Conservation (phyloP, 257 asterid genomes). For the Parsonsia alboflavescens region DNA sequence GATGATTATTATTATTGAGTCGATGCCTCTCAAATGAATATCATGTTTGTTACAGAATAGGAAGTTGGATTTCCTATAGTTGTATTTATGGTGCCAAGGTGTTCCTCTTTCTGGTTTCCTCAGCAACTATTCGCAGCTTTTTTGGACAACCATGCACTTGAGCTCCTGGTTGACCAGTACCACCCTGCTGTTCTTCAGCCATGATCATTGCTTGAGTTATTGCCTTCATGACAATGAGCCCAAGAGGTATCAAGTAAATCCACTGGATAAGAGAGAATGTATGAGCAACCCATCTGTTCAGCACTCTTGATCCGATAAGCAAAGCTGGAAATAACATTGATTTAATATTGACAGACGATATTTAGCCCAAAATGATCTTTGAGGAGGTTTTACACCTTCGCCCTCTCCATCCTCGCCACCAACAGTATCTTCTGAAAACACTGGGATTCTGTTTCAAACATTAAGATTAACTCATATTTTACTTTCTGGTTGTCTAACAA, state of each 20-base stretch:
- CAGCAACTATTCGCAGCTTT: too few relatives aligned
- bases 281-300: neutral
- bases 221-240: conserved; percentile 88
- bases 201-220: conserved; percentile 91
- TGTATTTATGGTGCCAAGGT: too few relatives aligned
- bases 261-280: conserved; percentile 46
- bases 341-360: conserved; percentile 22
- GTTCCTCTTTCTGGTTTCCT: too few relatives aligned
- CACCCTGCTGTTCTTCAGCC: conserved; percentile 74
- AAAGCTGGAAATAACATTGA: neutral
- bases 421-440: conserved; percentile 58
- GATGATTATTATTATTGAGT: too few relatives aligned
- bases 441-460: conserved; percentile 64
- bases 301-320: neutral
- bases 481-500: conserved; percentile 7
- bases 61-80: too few relatives aligned
- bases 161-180: conserved; percentile 57
- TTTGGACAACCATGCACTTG: too few relatives aligned
- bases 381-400: conserved; percentile 69
- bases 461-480: neutral
- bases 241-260: conserved; percentile 97
- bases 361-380: conserved; percentile 97
- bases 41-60: too few relatives aligned
- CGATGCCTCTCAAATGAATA: too few relatives aligned
- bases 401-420: conserved; percentile 65